Percentiles rank a stretch among this genome's conserved stretches.
Conservation (phyloP, 371 early-diverging fungal species). For the Mucor lusitanicus region DNA sequence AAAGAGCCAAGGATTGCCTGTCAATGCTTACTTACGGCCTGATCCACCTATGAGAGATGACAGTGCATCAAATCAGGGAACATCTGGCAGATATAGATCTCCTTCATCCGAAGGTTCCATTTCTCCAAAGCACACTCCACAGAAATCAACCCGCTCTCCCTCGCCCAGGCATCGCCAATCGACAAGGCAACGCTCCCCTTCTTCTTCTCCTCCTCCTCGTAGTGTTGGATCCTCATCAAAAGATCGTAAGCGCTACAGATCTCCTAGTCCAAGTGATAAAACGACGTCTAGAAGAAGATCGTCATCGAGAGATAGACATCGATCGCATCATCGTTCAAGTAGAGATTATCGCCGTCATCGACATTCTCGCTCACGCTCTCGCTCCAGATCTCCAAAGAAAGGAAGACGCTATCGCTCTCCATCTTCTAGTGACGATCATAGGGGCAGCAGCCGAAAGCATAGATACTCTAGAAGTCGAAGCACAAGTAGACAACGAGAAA, state of each 20-base stretch:
- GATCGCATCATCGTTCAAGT: background rate
- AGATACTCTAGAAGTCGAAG: background rate
- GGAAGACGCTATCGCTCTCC: constrained; percentile 11
- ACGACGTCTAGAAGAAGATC: background rate
- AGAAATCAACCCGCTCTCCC: constrained; percentile 7
- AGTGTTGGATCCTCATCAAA: background rate
- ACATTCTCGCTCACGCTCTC: background rate
- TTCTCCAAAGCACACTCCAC: background rate
- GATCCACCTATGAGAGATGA: constrained; percentile 22
- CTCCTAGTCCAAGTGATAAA: constrained; percentile 2
- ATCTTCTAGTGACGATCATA: background rate
- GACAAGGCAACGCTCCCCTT: constrained; percentile 8
- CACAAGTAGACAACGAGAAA: background rate
- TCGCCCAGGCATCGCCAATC: constrained; percentile 1
- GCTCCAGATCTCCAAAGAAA: background rate
- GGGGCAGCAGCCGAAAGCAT: background rate
- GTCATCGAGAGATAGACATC: constrained; percentile 6
- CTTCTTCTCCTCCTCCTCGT: constrained; percentile 13
- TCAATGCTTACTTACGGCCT: constrained; percentile 20
- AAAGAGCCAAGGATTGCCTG: constrained; percentile 20
- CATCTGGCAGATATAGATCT: constrained; percentile 10
- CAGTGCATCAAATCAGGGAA: background rate
- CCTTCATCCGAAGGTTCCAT: constrained; percentile 4
- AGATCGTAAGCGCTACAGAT: constrained; percentile 6
- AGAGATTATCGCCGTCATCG: background rate